Evolutionary conservation across 2,329 filamentous ascomycete species (phyloP).

Genomic region (Thielaviopsis populi): DNA sequence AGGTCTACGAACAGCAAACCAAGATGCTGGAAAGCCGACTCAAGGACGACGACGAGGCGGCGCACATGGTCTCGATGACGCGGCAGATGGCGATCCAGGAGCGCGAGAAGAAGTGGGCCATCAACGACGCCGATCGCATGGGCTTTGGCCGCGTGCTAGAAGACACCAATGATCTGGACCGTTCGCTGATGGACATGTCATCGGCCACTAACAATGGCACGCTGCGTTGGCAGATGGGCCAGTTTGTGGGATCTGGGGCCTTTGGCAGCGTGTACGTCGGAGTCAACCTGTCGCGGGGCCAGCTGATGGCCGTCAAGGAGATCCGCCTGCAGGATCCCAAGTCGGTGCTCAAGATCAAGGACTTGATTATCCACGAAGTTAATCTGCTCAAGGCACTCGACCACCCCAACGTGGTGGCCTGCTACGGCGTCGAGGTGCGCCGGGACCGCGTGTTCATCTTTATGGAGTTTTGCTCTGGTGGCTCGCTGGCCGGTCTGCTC

Average conservation of each 20-base stretch:
- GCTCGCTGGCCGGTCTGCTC: slow-evolving; percentile 73
- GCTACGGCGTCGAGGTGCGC: slow-evolving; percentile 96
- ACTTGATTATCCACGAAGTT: slow-evolving; percentile 95
- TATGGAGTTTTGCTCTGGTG: slow-evolving; percentile 97
- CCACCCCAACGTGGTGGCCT: slow-evolving; percentile 94
- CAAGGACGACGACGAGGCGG: slow-evolving; percentile 69
- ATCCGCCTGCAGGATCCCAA: slow-evolving; percentile 88
- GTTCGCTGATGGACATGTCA: slow-evolving; percentile 83
- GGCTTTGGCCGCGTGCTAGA: slow-evolving; percentile 82
- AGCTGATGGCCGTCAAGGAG: slow-evolving; percentile 97
- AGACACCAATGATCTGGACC: slow-evolving; percentile 88
- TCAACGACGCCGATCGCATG: slow-evolving; percentile 71
- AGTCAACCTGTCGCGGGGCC: slow-evolving; percentile 91
- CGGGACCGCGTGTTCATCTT: slow-evolving; percentile 99
- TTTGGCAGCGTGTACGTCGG: slow-evolving; percentile 96
- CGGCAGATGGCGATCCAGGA: slow-evolving; percentile 57
- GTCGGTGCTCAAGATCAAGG: slow-evolving; percentile 82
- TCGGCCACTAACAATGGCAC: slow-evolving; percentile 91
- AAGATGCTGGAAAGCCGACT: slow-evolving; percentile 58
- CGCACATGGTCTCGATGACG: slow-evolving; percentile 56
- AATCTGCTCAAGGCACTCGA: slow-evolving; percentile 87
- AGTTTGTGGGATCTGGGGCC: slow-evolving; percentile 90
- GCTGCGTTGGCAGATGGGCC: slow-evolving; percentile 96
- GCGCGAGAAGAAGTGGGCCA: slow-evolving; percentile 64
- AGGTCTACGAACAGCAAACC: slow-evolving; percentile 59